Evolutionary conservation across 495 filamentous ascomycete genomes (phyloP).

Genomic region (Barbatosphaeria neglecta): DNA sequence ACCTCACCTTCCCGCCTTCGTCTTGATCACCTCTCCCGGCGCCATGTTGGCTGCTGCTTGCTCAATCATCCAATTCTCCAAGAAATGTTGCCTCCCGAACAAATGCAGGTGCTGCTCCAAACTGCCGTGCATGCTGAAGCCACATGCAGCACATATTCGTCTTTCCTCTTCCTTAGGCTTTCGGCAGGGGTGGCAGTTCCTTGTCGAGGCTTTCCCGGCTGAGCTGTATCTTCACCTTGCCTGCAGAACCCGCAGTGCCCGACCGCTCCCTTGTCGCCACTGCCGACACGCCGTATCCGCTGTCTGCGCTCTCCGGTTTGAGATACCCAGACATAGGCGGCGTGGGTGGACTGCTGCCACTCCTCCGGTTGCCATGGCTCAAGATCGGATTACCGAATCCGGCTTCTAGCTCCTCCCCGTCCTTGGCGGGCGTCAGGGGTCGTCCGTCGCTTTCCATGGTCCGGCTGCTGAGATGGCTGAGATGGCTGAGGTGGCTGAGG

Average conservation of each 20-base stretch:
- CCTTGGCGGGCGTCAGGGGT: conserved; percentile 27
- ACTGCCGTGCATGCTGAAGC: no score
- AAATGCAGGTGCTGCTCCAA: no score
- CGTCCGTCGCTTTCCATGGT: conserved; percentile 29
- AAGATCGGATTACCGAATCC: conserved; percentile 31
- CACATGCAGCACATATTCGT: no score
- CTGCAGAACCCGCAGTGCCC: conserved; percentile 9
- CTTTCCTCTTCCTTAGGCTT: no score
- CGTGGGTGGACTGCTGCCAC: conserved; percentile 25
- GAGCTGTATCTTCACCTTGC: conserved; percentile 12
- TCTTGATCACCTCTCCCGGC: no score
- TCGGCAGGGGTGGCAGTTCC: conserved; percentile 43
- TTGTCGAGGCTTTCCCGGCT: conserved; percentile 40
- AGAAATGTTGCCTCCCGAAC: no score
- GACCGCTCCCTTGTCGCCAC: neutral
- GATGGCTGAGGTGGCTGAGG: conserved; percentile 3
- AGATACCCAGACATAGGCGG: conserved; percentile 30
- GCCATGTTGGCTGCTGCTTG: no score
- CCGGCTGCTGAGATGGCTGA: conserved; percentile 20
- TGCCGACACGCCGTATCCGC: conserved; percentile 17
- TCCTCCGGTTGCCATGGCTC: conserved; percentile 20
- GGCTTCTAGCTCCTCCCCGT: conserved; percentile 24
- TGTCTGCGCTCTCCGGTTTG: conserved; percentile 29
- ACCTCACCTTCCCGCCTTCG: no score
- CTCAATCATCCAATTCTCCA: no score